Percentiles rank a stretch among this genome's conserved stretches.
Conservation (phyloP, 2,329 filamentous ascomycete genomes). For the Neurospora sp. region DNA sequence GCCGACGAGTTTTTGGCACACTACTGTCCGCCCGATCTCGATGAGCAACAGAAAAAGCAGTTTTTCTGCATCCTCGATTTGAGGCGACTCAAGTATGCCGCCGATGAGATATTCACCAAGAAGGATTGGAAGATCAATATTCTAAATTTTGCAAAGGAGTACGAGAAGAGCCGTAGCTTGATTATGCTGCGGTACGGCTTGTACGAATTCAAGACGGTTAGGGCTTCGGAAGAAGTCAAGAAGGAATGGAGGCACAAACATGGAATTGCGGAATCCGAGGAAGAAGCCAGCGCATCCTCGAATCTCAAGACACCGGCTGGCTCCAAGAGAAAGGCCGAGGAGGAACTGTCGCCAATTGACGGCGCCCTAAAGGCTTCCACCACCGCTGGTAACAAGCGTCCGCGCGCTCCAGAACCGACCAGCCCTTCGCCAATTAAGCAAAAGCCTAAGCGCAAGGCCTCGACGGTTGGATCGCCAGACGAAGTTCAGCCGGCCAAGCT, state of each 20-base stretch:
- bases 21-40: conserved; percentile 46
- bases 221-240: conserved; percentile 46
- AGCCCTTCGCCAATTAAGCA: conserved; percentile 33
- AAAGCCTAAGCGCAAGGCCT: conserved; percentile 38
- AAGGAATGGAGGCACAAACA: conserved; percentile 49
- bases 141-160: conserved; percentile 53
- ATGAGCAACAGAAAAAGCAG: conserved; percentile 49
- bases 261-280: conserved; percentile 40
- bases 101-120: conserved; percentile 48
- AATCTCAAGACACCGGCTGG: conserved; percentile 24
- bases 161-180: conserved; percentile 51
- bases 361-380: conserved; percentile 25
- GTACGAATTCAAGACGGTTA: conserved; percentile 53
- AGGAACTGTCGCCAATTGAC: conserved; percentile 33
- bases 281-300: conserved; percentile 28
- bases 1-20: conserved; percentile 49
- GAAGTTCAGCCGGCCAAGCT: conserved; percentile 41
- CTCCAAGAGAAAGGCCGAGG: conserved; percentile 47
- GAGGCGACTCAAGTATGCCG: conserved; percentile 50
- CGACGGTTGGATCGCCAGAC: conserved; percentile 31
- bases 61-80: conserved; percentile 55
- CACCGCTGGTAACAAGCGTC: conserved; percentile 36
- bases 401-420: conserved; percentile 28
- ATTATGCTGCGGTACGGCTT: conserved; percentile 52
- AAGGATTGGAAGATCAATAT: conserved; percentile 56